Evolutionary conservation across 495 filamentous ascomycete genomes (phyloP), one percentile per base, ranked within the genome.

Genomic region (Aspergillus homomorphus): DNA sequence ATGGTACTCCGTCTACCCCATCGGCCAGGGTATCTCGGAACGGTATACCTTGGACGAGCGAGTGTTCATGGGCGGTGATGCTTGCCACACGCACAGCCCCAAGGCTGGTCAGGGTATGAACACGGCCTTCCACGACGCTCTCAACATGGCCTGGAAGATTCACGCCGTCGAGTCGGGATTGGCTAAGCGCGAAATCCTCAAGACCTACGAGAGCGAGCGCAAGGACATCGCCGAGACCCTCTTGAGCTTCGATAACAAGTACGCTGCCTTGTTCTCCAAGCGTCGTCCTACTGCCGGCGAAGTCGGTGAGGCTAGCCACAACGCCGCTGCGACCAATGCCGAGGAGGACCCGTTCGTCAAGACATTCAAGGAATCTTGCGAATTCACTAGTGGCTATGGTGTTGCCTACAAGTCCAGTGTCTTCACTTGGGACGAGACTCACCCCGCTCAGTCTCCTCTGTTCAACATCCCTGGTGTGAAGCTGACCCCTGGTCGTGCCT

Each of bases 141-240:
- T 82, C 63, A 92, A 94, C 69, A 83, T 92, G 60, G 89, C 89
- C 24, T 92, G 89, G 89, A 92, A 94, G 76, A 74, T 94, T 20
- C 87, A 85, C 20, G 72, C 80, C 24, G 83, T 92, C 2, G 78
- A 91, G 44, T 76, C 71, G 44, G 85, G 86, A 16, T 75, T 80
- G 26, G 84, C 87, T 19, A 64, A 77, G n/a, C 82, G 81, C 21
- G 78, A 77, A 19, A 74, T 88, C 15, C 75, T 92, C 26, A 74
- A 82, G 62, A 89, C 89, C 10, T 94, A 92, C 62, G 79, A 88
- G 51, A 71, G 75, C 19, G 90, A 94, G 72, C 81, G 90, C 18
- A 82, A 87, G 67, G 78, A 82, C 51, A 86, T 88, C 45, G 89
- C 89, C 1, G 77, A 82, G 52, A 84, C 86, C 22, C 72, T 94